phyloP scores from a whole-genome alignment of 176 grass and related monocot species.

The Saccharum officinarum region DNA sequence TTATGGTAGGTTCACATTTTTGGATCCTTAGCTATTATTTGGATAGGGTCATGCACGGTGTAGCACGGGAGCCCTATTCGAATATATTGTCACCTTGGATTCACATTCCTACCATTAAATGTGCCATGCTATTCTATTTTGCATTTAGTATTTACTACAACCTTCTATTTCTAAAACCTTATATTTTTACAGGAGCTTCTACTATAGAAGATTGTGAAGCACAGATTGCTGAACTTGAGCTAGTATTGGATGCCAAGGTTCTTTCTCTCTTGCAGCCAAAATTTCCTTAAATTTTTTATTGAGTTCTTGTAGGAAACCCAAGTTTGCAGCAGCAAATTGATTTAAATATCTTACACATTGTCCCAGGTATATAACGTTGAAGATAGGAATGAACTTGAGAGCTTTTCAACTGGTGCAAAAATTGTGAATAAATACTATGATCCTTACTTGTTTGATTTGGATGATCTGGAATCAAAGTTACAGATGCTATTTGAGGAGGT shows the following conservation, averaged over 20 bases:
- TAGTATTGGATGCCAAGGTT: slow-evolving; percentile 55
- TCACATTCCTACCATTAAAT: not conserved
- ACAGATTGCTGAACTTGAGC: slow-evolving; percentile 60
- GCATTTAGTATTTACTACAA: not conserved
- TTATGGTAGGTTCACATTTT: not conserved
- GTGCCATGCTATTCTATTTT: not conserved
- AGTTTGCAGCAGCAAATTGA: not conserved
- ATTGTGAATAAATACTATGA: slow-evolving; percentile 62
- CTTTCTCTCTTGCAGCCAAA: slow-evolving; percentile 1
- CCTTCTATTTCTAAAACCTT: slow-evolving; percentile 23
- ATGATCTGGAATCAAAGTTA: slow-evolving; percentile 49
- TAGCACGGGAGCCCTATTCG: not conserved
- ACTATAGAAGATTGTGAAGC: slow-evolving; percentile 47
- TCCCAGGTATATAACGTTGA: slow-evolving; percentile 54
- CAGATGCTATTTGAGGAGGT: slow-evolving; percentile 49
- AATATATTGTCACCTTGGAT: not conserved
- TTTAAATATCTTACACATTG: slow-evolving; percentile 22
- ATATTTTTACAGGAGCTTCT: slow-evolving; percentile 36
- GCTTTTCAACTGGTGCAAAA: slow-evolving; percentile 40
- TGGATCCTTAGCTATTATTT: not conserved
- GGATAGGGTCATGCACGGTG: not conserved
- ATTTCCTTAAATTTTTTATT: slow-evolving; percentile 8
- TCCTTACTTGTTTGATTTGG: slow-evolving; percentile 48
- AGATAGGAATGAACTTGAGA: slow-evolving; percentile 54
- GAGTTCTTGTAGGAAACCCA: slow-evolving; percentile 8